Percentiles rank a stretch among this genome's conserved stretches.
Conservation (phyloP, 805 yeast genomes). For the Pichia paraexigua region DNA sequence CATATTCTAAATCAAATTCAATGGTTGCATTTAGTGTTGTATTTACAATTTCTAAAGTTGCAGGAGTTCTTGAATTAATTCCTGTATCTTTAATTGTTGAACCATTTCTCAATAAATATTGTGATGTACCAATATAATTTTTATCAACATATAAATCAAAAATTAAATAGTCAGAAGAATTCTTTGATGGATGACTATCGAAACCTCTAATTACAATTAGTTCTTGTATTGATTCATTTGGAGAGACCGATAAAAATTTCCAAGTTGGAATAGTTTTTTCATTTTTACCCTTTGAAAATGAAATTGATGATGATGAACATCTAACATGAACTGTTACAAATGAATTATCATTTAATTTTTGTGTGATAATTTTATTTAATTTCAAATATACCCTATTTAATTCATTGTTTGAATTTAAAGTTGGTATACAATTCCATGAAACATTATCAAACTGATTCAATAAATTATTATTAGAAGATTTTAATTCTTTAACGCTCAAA, state of each 20-base stretch:
- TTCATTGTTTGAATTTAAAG: slow-evolving; percentile 51
- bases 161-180: slow-evolving; percentile 47
- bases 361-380: slow-evolving; percentile 37
- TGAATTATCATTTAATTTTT: slow-evolving; percentile 25
- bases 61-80: slow-evolving; percentile 29
- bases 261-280: slow-evolving; percentile 44
- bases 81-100: slow-evolving; percentile 29
- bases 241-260: slow-evolving; percentile 66
- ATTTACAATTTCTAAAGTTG: slow-evolving; percentile 35
- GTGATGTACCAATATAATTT: slow-evolving; percentile 50
- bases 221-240: slow-evolving; percentile 69
- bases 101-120: slow-evolving; percentile 31
- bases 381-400: slow-evolving; percentile 55
- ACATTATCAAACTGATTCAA: slow-evolving; percentile 1
- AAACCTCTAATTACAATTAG: slow-evolving; percentile 56
- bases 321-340: slow-evolving; percentile 47
- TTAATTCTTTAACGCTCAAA: slow-evolving; percentile 67
- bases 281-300: slow-evolving; percentile 63
- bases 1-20: slow-evolving; percentile 54
- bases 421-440: slow-evolving; percentile 59
- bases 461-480: slow-evolving; percentile 17
- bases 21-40: slow-evolving; percentile 36
- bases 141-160: slow-evolving; percentile 60
- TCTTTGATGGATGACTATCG: slow-evolving; percentile 22
- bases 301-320: slow-evolving; percentile 41